These are phyloP conservation scores for Exidia glandulosa DNA, from an alignment of 768 basidiomycete genomes.

Conservation along the genomic window DNA sequence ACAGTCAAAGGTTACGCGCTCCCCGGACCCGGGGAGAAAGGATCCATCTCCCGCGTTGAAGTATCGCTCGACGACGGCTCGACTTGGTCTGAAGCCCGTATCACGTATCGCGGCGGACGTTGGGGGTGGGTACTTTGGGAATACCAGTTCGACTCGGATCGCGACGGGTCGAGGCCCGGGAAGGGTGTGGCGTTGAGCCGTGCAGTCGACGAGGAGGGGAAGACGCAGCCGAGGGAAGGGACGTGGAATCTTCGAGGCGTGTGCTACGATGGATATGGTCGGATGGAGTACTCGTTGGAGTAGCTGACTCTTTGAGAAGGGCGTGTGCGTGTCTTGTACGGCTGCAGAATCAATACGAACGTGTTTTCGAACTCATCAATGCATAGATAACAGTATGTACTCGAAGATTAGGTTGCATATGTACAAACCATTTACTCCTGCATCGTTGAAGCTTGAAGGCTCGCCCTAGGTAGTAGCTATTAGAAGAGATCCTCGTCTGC, in stretches of 20 bases:
- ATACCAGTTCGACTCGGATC: constrained; percentile 29
- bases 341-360: too few relatives aligned
- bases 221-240: constrained; percentile 36
- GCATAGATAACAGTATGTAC: too few relatives aligned
- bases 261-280: constrained; percentile 22
- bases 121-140: constrained; percentile 77
- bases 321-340: too few relatives aligned
- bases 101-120: constrained; percentile 48
- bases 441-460: too few relatives aligned
- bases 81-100: constrained; percentile 38
- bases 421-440: too few relatives aligned
- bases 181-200: constrained; percentile 30
- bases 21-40: constrained; percentile 31
- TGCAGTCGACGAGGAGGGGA: constrained; percentile 39
- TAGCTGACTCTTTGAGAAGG: too few relatives aligned
- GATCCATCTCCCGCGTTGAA: constrained; percentile 38
- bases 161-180: too few relatives aligned
- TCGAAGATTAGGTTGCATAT: too few relatives aligned
- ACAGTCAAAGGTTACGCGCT: constrained; percentile 48
- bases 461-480: too few relatives aligned
- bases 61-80: constrained; percentile 40
- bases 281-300: too few relatives aligned
- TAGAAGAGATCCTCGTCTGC: too few relatives aligned
- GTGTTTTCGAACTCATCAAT: too few relatives aligned
- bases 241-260: constrained; percentile 63